Evolutionary conservation across 2,329 filamentous ascomycete species (phyloP), one percentile per base, ranked within the genome.

Genomic region (Diaporthe vexans): DNA sequence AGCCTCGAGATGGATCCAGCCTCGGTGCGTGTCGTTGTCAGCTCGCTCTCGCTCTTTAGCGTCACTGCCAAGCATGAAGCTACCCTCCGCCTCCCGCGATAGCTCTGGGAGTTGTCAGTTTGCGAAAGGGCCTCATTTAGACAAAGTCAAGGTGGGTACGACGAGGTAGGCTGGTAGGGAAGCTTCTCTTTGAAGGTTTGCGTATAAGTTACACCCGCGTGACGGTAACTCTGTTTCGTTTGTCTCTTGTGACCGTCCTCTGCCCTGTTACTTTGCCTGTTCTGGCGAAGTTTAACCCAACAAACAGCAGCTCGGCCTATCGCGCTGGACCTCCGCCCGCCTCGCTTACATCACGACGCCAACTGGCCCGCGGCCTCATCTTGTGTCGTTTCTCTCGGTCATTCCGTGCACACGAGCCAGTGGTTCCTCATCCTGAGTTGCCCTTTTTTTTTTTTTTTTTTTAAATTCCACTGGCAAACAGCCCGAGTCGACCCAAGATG

Each of bases 401-500:
- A 17, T 29, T 15, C 21, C 11, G 63, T 67, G 29, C n/a, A 26
- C 46, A 35, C 48, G 13, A n/a, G n/a, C n/a, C n/a, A n/a, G n/a
- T n/a, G n/a, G n/a, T n/a, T n/a, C n/a, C n/a, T n/a, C n/a, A n/a
- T n/a, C n/a, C n/a, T n/a, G n/a, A n/a, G n/a, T n/a, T n/a, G n/a
- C n/a, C n/a, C n/a, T n/a, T n/a, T n/a, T n/a, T n/a, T n/a, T n/a
- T n/a, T n/a, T n/a, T n/a, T n/a, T n/a, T n/a, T n/a, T n/a, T n/a
- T n/a, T n/a, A n/a, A n/a, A n/a, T n/a, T n/a, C n/a, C n/a, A 40
- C 1, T 46, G 29, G 29, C 29, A 33, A 33, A 33, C 29, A 33
- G 29, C 43, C 46, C 24, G 19, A 21, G 52, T 37, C n/a, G 37
- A 43, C 26, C 10, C 51, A 65, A 40, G 17, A 76, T 88, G 86